Base-by-base conservation (phyloP, 768 basidiomycete species). In the Filobasidium floriforme region DNA sequence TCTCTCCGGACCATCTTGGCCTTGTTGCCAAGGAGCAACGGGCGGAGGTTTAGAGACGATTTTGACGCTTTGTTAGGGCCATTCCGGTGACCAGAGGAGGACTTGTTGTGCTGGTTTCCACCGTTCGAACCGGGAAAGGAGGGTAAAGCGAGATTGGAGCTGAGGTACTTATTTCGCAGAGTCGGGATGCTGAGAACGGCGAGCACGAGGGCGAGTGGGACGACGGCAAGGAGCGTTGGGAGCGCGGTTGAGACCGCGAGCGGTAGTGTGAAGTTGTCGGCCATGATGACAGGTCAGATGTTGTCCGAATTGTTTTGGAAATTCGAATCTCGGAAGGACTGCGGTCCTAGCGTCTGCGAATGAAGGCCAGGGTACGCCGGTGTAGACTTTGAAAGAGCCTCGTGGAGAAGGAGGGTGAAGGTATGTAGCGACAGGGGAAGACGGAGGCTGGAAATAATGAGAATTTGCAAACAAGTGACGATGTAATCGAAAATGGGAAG, bases 1-100 rank as follows among this genome's bases (percentile, higher is more conserved):
- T 57, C 54, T n/a, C 54, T 57, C 26, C 54, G 2, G 54, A 57
- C 54, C 54, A 57, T 57, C 54, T 57, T 57, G 32, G 32, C 32
- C 32, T 37, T 37, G 32, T 57, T 57, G 5, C 22, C 54, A n/a
- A 57, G 54, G 29, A 57, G 54, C 15, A 57, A 24, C 15, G 54
- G 54, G 15, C 54, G 22, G 26, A 57, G 22, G 15, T 57, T 57
- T 5, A 32, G 15, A 14, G 54, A 26, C 54, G 22, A 26, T 32
- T 57, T 57, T 6, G 54, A 26, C 7, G 54, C 15, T 7, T 49
- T 22, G 46, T 15, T 49, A 49, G 18, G 15, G 46, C 46, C 18
- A 12, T 49, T 12, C 18, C 22, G 15, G 14, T 49, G 4, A 12
- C 5, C 22, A 22, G 18, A 18, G 18, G 46, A 49, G 46, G 15